Evolutionary conservation across 1,139 yeast genomes (phyloP).

Genomic region (Protomyces inundatus): DNA sequence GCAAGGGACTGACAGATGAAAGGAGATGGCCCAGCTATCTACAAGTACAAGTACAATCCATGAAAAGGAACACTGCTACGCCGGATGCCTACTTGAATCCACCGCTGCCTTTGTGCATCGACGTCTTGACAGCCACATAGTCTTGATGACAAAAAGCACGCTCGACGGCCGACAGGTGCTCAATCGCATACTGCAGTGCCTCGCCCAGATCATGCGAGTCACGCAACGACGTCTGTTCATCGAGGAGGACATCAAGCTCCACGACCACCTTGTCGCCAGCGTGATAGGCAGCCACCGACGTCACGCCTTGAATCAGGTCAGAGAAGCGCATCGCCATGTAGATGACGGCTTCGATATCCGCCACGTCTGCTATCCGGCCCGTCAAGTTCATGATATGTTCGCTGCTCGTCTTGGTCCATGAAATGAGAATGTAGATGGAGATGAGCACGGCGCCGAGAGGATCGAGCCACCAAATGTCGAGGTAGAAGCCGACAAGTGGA

Average conservation of each 20-base stretch:
- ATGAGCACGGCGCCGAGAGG: conserved; percentile 65
- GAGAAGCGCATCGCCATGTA: conserved; percentile 68
- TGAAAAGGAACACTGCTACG: too few relatives aligned
- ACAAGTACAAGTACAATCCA: too few relatives aligned
- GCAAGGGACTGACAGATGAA: too few relatives aligned
- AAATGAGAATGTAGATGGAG: conserved; percentile 56
- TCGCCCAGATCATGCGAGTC: conserved; percentile 80
- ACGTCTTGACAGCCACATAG: conserved; percentile 38
- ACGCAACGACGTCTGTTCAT: conserved; percentile 50
- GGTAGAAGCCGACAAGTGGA: conserved; percentile 56
- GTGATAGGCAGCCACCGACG: conserved; percentile 67
- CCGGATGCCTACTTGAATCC: background rate
- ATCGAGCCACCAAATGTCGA: conserved; percentile 65
- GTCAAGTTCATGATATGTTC: conserved; percentile 71
- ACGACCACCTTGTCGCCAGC: conserved; percentile 73
- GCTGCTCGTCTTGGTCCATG: conserved; percentile 52
- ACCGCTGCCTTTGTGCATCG: conserved; percentile 10
- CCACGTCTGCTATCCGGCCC: conserved; percentile 58
- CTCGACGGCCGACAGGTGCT: conserved; percentile 58
- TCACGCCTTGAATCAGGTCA: conserved; percentile 58
- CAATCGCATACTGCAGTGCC: conserved; percentile 64
- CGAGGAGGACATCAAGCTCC: conserved; percentile 67
- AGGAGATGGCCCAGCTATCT: too few relatives aligned
- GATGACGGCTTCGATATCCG: conserved; percentile 59
- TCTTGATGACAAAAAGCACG: conserved; percentile 79